Conservation (phyloP, 805 yeast genomes). For the Diddensiella santjacobensis region DNA sequence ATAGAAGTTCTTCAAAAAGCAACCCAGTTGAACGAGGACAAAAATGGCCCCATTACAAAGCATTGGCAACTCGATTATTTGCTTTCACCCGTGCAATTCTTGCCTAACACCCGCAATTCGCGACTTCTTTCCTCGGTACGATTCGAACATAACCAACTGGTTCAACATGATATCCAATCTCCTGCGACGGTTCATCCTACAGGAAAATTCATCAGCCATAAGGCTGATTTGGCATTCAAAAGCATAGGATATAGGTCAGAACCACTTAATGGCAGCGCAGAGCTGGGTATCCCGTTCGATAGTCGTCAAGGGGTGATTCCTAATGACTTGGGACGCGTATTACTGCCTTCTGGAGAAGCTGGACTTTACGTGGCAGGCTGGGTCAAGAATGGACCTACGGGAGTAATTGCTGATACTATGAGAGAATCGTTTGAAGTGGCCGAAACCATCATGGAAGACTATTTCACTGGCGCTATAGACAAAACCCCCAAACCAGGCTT, state of each 20-base stretch:
- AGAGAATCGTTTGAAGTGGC: conserved; percentile 77
- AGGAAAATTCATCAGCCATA: conserved; percentile 29
- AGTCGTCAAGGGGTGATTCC: conserved; percentile 41
- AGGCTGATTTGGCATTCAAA: conserved; percentile 65
- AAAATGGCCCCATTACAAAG: conserved; percentile 51
- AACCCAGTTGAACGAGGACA: conserved; percentile 30
- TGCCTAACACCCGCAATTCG: conserved; percentile 35
- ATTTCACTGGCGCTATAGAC: conserved; percentile 31
- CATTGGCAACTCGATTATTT: conserved; percentile 70
- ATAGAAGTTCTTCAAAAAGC: conserved; percentile 59
- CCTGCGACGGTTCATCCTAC: conserved; percentile 38
- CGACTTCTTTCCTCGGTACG: conserved; percentile 42
- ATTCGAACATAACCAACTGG: conserved; percentile 47
- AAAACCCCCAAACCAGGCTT: conserved; percentile 32
- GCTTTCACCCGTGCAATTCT: conserved; percentile 56
- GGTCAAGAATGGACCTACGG: conserved; percentile 82
- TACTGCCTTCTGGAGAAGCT: conserved; percentile 27
- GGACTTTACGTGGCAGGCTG: conserved; percentile 85
- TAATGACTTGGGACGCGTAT: conserved; percentile 45
- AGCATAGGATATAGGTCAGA: conserved; percentile 80
- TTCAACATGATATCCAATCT: conserved; percentile 37
- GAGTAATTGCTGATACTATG: conserved; percentile 90
- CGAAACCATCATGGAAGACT: conserved; percentile 57
- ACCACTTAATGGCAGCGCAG: conserved; percentile 56
- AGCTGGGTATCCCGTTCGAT: conserved; percentile 49